Percentiles rank a stretch among this genome's conserved stretches.
These are phyloP conservation scores for Neocucurbitaria cava DNA, from an alignment of 2,329 filamentous ascomycete genomes.

Conservation along the genomic window DNA sequence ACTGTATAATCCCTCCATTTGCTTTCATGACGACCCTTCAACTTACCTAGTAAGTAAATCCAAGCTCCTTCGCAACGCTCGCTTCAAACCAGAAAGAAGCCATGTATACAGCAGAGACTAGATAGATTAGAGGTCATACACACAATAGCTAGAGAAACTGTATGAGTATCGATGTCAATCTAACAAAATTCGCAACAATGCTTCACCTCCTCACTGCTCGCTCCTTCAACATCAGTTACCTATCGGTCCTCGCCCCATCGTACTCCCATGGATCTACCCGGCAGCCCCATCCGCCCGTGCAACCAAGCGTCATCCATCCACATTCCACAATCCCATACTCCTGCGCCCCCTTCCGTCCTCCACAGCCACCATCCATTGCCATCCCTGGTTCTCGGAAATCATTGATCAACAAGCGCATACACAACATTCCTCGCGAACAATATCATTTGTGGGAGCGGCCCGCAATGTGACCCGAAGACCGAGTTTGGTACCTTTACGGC, in stretches of 20 bases:
- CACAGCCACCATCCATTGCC: slow-evolving; percentile 37
- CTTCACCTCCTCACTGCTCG: no score
- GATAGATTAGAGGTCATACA: no score
- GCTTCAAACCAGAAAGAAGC: no score
- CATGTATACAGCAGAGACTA: no score
- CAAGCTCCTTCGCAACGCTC: no score
- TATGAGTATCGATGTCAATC: no score
- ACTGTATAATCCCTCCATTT: no score
- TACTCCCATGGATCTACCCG: slow-evolving; percentile 64
- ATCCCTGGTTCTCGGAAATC: slow-evolving; percentile 26
- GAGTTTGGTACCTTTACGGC: no score
- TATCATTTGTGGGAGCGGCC: slow-evolving; percentile 25
- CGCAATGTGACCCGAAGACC: no score
- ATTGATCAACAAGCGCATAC: slow-evolving; percentile 35
- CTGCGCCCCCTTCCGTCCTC: slow-evolving; percentile 17
- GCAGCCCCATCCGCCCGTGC: slow-evolving; percentile 59
- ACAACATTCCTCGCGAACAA: slow-evolving; percentile 40
- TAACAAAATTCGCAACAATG: background rate
- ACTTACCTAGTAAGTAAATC: no score
- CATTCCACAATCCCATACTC: slow-evolving; percentile 32
- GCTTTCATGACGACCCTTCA: no score
- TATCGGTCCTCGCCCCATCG: slow-evolving; percentile 32
- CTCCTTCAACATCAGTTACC: slow-evolving; percentile 42
- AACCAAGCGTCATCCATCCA: slow-evolving; percentile 48
- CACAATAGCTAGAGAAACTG: no score